A percentile compares a stretch with the other conserved stretches of the same genome.
Conservation (phyloP, 345 rosid genomes). For the Aethionema arabicum region DNA sequence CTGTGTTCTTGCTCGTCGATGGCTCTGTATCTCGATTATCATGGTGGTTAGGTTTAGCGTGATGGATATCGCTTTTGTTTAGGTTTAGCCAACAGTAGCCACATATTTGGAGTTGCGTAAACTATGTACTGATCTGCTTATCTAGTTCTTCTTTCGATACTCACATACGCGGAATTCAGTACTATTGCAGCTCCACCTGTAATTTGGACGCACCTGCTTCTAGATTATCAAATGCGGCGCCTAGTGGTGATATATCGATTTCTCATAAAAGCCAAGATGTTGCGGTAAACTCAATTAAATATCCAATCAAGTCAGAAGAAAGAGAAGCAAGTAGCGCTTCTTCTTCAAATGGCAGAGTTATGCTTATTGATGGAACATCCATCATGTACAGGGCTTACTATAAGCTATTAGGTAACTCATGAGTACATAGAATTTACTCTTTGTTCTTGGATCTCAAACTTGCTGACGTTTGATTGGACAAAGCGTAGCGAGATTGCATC, state of each 20-base stretch:
- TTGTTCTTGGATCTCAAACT: not conserved
- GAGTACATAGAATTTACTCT: not conserved
- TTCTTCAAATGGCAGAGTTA: slow-evolving; percentile 62
- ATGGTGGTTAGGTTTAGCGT: not conserved
- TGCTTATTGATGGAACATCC: slow-evolving; percentile 97
- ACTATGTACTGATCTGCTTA: slow-evolving; percentile 1
- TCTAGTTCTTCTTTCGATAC: not conserved
- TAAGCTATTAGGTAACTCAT: slow-evolving; percentile 79
- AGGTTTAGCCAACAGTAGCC: too few species aligned
- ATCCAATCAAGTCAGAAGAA: slow-evolving; percentile 41
- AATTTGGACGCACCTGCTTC: slow-evolving; percentile 32
- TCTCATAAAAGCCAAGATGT: slow-evolving; percentile 39
- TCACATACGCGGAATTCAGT: slow-evolving; percentile 41
- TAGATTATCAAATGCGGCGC: slow-evolving; percentile 36
- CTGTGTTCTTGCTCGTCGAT: not conserved
- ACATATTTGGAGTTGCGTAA: too few species aligned
- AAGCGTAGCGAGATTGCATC: slow-evolving; percentile 79
- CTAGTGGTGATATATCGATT: slow-evolving; percentile 30
- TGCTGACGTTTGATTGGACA: slow-evolving; percentile 19
- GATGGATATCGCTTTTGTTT: not conserved
- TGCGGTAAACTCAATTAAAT: slow-evolving; percentile 30
- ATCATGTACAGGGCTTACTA: slow-evolving; percentile 90
- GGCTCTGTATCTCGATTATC: not conserved
- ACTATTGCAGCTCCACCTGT: slow-evolving; percentile 41
- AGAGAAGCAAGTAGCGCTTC: slow-evolving; percentile 32